A percentile compares a stretch with the other conserved stretches of the same genome.
phyloP scores from a whole-genome alignment of 2,329 filamentous ascomycete species.

The Arthrobotrys musiformis region DNA sequence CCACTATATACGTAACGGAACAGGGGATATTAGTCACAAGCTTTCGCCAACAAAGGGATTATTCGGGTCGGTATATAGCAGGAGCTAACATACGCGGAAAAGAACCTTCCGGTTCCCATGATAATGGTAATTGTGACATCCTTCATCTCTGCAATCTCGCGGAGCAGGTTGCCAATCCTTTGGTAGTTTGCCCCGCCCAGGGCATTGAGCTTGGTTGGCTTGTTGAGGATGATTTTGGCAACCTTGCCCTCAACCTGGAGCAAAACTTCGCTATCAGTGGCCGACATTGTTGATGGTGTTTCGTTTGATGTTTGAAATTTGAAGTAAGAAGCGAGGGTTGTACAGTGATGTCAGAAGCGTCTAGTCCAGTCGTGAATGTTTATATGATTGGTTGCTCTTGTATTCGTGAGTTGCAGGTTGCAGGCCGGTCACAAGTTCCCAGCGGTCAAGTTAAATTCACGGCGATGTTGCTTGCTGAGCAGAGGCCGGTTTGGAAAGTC shows the following conservation, averaged over 20 bases:
- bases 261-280: conserved; percentile 39
- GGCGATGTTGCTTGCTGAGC: not conserved
- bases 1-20: conserved; percentile 33
- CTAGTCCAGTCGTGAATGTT: not conserved
- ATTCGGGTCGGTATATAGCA: not conserved
- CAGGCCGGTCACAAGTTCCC: too few relatives aligned
- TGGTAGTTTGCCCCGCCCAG: conserved; percentile 79
- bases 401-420: not conserved
- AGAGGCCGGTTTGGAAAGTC: not conserved
- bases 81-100: conserved; percentile 81
- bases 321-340: not conserved
- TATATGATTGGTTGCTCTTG: not conserved
- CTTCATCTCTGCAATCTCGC: conserved; percentile 79
- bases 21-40: not conserved
- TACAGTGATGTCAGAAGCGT: not conserved
- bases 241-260: conserved; percentile 62
- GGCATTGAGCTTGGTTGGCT: conserved; percentile 87
- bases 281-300: conserved; percentile 33
- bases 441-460: too few relatives aligned
- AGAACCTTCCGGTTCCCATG: conserved; percentile 81
- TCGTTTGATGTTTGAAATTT: not conserved
- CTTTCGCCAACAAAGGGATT: not conserved
- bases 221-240: conserved; percentile 87
- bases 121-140: conserved; percentile 87
- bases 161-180: conserved; percentile 76